Evolutionary conservation across 2,329 filamentous ascomycete species (phyloP).

Genomic region (Colletotrichum liriopes): DNA sequence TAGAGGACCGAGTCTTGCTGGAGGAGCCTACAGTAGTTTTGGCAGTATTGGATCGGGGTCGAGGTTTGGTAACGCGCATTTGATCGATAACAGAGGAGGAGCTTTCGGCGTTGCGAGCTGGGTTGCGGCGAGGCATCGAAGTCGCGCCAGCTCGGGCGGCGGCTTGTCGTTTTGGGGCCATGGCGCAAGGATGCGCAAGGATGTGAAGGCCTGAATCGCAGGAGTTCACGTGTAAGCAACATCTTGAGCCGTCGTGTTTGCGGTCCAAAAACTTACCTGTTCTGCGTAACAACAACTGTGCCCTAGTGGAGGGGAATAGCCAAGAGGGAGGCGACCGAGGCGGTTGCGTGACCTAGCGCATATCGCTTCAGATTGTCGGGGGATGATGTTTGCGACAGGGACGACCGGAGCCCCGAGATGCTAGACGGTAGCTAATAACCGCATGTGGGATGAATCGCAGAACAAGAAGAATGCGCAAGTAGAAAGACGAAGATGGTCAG

Average conservation of each 20-base stretch:
- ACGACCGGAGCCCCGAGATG: slow-evolving; percentile 7
- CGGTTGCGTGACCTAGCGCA: slow-evolving; percentile 16
- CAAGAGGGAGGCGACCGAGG: not conserved
- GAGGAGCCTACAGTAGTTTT: slow-evolving; percentile 2
- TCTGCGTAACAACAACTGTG: not conserved
- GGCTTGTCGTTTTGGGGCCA: slow-evolving; percentile 24
- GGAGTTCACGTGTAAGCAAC: slow-evolving; percentile 21
- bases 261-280: not conserved
- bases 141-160: not conserved
- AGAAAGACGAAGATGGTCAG: not conserved
- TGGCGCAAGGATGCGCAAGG: slow-evolving; percentile 24
- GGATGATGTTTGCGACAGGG: slow-evolving; percentile 39
- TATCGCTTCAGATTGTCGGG: slow-evolving; percentile 4
- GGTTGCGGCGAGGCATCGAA: slow-evolving; percentile 26
- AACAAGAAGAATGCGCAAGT: not conserved
- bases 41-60: not conserved
- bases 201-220: slow-evolving; percentile 16
- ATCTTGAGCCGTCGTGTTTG: not conserved
- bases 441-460: not conserved
- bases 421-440: not conserved
- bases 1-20: slow-evolving; percentile 2
- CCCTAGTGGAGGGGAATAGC: not conserved
- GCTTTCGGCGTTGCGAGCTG: slow-evolving; percentile 7
- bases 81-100: slow-evolving; percentile 8
- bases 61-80: slow-evolving; percentile 25